Evolutionary conservation across 495 filamentous ascomycete species (phyloP).

Genomic region (Penicillium canescens): DNA sequence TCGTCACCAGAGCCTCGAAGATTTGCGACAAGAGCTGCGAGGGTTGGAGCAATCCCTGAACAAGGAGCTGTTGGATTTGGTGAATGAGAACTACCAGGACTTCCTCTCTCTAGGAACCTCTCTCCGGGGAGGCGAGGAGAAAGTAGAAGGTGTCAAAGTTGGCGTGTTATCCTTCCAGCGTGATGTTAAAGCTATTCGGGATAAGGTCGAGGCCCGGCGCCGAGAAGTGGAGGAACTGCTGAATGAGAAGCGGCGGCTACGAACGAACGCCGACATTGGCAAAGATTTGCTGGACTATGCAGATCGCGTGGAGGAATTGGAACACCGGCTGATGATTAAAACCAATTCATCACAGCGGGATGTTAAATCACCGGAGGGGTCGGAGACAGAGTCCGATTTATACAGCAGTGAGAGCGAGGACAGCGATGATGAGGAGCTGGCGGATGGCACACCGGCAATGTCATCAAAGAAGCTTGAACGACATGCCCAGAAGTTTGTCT

Average conservation of each 20-base stretch:
- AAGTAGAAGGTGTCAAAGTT: constrained; percentile 86
- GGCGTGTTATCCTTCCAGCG: constrained; percentile 81
- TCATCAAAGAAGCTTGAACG: constrained; percentile 53
- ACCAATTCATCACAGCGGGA: constrained; percentile 18
- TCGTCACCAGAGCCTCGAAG: constrained; percentile 93
- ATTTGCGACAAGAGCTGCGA: constrained; percentile 83
- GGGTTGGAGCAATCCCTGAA: constrained; percentile 71
- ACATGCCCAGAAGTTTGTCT: constrained; percentile 58
- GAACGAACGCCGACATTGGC: constrained; percentile 56
- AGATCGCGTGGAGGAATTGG: constrained; percentile 70
- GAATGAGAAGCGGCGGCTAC: constrained; percentile 53
- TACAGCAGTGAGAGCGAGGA: constrained; percentile 54
- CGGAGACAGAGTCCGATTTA: constrained; percentile 39
- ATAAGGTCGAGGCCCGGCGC: constrained; percentile 52
- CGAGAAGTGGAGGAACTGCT: constrained; percentile 56
- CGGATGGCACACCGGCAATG: constrained; percentile 41
- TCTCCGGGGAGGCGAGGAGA: constrained; percentile 85
- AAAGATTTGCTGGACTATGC: constrained; percentile 70
- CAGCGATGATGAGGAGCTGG: constrained; percentile 51
- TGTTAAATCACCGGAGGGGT: constrained; percentile 15
- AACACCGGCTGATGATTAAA: constrained; percentile 64
- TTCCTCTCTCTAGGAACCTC: constrained; percentile 82
- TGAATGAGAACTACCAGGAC: constrained; percentile 90
- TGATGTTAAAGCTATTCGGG: constrained; percentile 64
- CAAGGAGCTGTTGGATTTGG: constrained; percentile 85